A percentile compares a stretch with the other conserved stretches of the same genome.
Conservation (phyloP, 768 basidiomycete genomes). For the Pleurotus cornucopiae region DNA sequence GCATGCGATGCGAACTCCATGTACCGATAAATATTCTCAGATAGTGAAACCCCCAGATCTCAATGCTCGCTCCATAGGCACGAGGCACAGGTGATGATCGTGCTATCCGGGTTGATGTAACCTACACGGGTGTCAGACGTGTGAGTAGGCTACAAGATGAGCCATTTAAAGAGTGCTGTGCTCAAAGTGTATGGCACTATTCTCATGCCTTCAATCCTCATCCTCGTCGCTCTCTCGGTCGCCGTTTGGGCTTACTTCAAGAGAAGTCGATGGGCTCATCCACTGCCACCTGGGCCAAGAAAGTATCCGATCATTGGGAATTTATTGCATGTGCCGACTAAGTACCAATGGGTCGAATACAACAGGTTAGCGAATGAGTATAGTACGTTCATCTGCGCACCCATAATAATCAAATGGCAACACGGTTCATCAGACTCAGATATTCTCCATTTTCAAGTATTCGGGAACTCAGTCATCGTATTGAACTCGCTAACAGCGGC, state of each 20-base stretch:
- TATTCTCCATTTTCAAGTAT: slow-evolving; percentile 24
- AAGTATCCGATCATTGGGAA: slow-evolving; percentile 22
- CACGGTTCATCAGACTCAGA: slow-evolving; percentile 20
- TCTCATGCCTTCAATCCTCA: background rate
- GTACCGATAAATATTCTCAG: too few species aligned
- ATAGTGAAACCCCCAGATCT: too few species aligned
- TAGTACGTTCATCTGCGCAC: slow-evolving; percentile 5
- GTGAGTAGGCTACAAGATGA: background rate
- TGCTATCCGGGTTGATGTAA: too few species aligned
- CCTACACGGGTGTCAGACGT: too few species aligned
- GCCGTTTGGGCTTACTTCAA: background rate
- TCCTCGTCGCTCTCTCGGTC: background rate
- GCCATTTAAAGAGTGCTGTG: too few species aligned
- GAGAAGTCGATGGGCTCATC: background rate
- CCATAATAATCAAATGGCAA: background rate
- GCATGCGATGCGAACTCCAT: too few species aligned
- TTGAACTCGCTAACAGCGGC: slow-evolving; percentile 30
- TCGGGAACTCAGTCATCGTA: slow-evolving; percentile 29
- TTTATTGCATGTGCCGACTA: slow-evolving; percentile 14
- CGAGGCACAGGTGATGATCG: background rate
- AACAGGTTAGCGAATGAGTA: slow-evolving; percentile 15
- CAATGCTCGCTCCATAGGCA: background rate
- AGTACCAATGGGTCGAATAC: slow-evolving; percentile 17
- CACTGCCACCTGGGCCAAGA: slow-evolving; percentile 25
- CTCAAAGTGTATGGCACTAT: too few species aligned